Evolutionary conservation across 192 early-diverging fungal species (phyloP).

Genomic region (Rhizophagus clarus): DNA sequence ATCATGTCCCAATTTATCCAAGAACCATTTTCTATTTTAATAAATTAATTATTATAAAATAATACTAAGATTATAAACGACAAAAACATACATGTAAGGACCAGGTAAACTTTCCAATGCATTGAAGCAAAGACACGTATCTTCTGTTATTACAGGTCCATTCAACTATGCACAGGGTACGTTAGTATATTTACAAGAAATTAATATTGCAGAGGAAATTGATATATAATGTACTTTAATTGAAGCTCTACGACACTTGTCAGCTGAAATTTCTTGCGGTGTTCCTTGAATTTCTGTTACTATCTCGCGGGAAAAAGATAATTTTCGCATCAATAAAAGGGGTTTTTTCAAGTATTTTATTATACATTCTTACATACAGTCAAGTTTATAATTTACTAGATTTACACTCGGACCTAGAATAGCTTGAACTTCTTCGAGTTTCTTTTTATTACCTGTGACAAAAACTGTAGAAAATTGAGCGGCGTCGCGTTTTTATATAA

Average conservation of each 20-base stretch:
- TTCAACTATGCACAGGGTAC: slow-evolving; percentile 47
- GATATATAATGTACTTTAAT: slow-evolving; percentile 43
- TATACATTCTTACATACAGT: slow-evolving; percentile 51
- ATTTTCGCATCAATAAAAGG: background rate
- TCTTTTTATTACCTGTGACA: slow-evolving; percentile 97
- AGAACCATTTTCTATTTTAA: slow-evolving; percentile 88
- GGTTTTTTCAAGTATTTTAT: too few relatives aligned
- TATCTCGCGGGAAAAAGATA: slow-evolving; percentile 22
- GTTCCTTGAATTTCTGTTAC: slow-evolving; percentile 95
- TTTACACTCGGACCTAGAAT: slow-evolving; percentile 72
- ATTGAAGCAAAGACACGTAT: slow-evolving; percentile 93
- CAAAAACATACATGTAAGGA: slow-evolving; percentile 68
- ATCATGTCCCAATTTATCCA: slow-evolving; percentile 76
- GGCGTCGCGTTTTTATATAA: too few relatives aligned
- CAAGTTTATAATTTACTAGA: slow-evolving; percentile 69
- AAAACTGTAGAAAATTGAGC: slow-evolving; percentile 53
- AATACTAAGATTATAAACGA: background rate
- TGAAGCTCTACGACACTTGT: slow-evolving; percentile 82
- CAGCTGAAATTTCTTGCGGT: slow-evolving; percentile 70
- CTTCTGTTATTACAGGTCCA: slow-evolving; percentile 87
- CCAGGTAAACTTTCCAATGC: slow-evolving; percentile 92
- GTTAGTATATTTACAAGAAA: background rate
- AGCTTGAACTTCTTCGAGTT: slow-evolving; percentile 84
- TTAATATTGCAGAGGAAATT: background rate
- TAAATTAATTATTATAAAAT: background rate